These are phyloP conservation scores for Brassica rapa DNA, from an alignment of 345 rosid genomes.

Conservation along the genomic window DNA sequence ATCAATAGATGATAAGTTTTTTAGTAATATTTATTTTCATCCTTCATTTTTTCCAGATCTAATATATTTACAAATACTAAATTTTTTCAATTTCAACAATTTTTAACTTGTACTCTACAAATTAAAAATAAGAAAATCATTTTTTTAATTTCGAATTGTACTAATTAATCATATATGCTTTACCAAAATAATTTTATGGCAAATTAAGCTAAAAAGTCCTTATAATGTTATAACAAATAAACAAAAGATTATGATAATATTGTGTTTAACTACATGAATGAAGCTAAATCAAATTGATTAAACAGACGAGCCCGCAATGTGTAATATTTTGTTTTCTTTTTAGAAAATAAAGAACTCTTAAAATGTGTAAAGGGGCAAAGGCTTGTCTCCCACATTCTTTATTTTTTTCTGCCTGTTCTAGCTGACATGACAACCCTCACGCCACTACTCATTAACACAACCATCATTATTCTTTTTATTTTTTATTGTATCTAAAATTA, in stretches of 20 bases:
- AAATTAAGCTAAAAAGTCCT: background rate
- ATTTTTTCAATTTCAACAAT: too few species aligned
- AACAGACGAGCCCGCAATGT: background rate
- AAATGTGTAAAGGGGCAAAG: conserved; percentile 30
- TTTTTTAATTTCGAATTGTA: too few species aligned
- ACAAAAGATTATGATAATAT: conserved; percentile 1
- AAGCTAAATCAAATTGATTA: conserved; percentile 1
- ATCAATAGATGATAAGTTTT: too few species aligned
- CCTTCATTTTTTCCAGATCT: too few species aligned
- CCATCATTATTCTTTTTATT: conserved; percentile 35
- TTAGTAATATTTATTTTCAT: too few species aligned
- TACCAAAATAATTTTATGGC: too few species aligned
- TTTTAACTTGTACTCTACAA: too few species aligned
- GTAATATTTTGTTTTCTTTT: conserved; percentile 11
- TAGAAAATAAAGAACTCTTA: conserved; percentile 23
- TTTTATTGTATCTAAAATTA: background rate
- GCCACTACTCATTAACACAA: conserved; percentile 47
- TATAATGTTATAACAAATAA: background rate
- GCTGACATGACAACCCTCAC: conserved; percentile 54
- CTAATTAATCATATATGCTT: too few species aligned
- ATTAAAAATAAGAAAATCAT: too few species aligned
- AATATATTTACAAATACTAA: too few species aligned
- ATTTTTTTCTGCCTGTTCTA: conserved; percentile 14
- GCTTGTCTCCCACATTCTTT: conserved; percentile 70
- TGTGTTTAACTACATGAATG: background rate